phyloP scores from a whole-genome alignment of 2,329 filamentous ascomycete genomes.

The Sarocladiaceae sp. region DNA sequence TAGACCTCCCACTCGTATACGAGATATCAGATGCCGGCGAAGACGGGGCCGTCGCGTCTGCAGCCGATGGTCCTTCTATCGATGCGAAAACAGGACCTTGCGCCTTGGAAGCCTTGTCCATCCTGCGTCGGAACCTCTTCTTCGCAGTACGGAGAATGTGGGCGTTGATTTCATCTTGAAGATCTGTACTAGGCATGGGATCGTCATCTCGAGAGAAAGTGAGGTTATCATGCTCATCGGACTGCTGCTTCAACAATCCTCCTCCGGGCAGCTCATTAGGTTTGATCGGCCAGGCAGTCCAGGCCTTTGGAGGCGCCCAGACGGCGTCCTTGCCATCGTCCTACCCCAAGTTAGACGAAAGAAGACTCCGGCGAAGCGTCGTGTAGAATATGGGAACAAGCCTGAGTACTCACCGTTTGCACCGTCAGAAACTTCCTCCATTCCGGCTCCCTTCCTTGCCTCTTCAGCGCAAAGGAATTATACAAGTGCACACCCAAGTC shows the following conservation, averaged over 20 bases:
- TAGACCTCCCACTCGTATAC: not conserved
- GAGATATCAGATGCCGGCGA: not conserved
- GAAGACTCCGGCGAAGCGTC: not conserved
- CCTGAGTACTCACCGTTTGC: slow-evolving; percentile 19
- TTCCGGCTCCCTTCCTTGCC: slow-evolving; percentile 19
- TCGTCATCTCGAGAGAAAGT: slow-evolving; percentile 27
- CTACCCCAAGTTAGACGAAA: slow-evolving; percentile 14
- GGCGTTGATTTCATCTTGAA: slow-evolving; percentile 67
- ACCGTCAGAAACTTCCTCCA: slow-evolving; percentile 22
- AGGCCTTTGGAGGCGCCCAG: slow-evolving; percentile 52
- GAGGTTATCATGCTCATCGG: slow-evolving; percentile 43
- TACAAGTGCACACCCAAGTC: slow-evolving; percentile 75
- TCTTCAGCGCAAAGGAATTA: slow-evolving; percentile 65
- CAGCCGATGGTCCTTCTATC: slow-evolving; percentile 3
- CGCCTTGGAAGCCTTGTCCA: not conserved
- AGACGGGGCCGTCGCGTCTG: not conserved
- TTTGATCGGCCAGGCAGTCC: slow-evolving; percentile 82
- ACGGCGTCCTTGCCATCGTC: slow-evolving; percentile 22
- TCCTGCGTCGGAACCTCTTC: slow-evolving; percentile 1
- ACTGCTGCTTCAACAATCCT: slow-evolving; percentile 39
- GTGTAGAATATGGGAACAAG: too few species aligned
- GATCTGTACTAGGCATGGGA: slow-evolving; percentile 45
- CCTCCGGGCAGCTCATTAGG: slow-evolving; percentile 53
- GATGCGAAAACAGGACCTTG: slow-evolving; percentile 3
- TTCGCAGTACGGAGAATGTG: slow-evolving; percentile 47